Conservation (phyloP, 257 asterid species). For the Coffea canephora region DNA sequence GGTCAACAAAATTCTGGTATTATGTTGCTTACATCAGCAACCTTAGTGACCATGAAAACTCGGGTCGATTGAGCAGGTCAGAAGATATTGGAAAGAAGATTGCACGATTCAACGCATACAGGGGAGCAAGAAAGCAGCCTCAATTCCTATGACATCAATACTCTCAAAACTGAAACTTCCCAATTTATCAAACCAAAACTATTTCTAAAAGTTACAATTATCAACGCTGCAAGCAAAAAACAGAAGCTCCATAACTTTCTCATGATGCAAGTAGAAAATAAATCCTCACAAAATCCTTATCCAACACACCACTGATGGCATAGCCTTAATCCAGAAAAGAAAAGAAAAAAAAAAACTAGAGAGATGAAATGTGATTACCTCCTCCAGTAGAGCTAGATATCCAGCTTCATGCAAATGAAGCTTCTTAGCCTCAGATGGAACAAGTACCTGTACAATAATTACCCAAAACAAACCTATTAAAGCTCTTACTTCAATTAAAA, state of each 20-base stretch:
- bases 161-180: too few species aligned
- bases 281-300: background rate
- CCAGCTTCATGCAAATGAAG: constrained; percentile 84
- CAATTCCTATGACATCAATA: too few species aligned
- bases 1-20: background rate
- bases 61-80: constrained; percentile 6
- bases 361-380: constrained; percentile 33
- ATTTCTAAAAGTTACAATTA: too few species aligned
- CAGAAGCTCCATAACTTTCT: too few species aligned
- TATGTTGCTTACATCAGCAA: background rate
- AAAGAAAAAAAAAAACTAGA: background rate
- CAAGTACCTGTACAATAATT: constrained; percentile 46
- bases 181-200: too few species aligned
- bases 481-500: too few species aligned
- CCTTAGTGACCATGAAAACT: background rate
- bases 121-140: background rate
- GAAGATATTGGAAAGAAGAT: background rate
- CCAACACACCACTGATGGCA: background rate
- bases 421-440: constrained; percentile 73
- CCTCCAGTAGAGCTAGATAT: constrained; percentile 75
- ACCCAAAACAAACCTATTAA: too few species aligned
- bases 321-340: too few species aligned
- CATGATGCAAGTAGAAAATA: too few species aligned
- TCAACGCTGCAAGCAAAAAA: too few species aligned
- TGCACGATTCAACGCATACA: background rate